These are phyloP conservation scores for Stromatinia cepivora DNA, from an alignment of 2,329 filamentous ascomycete species.

Conservation along the genomic window DNA sequence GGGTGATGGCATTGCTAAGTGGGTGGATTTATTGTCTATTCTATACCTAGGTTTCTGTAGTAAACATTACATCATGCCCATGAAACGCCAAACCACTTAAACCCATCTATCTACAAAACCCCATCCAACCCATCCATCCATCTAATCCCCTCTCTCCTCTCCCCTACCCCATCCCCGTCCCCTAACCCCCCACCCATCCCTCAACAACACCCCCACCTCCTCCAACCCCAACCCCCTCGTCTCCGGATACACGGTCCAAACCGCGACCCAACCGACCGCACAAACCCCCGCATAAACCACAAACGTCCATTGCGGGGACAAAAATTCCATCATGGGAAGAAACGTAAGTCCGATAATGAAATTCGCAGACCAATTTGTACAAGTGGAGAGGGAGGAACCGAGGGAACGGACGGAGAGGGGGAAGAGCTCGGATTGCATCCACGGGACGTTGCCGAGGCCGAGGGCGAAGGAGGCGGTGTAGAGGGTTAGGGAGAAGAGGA, in stretches of 20 bases:
- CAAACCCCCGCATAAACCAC: conserved; percentile 76
- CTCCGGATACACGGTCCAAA: conserved; percentile 82
- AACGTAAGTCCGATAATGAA: conserved; percentile 86
- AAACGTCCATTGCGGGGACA: conserved; percentile 78
- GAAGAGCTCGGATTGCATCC: conserved; percentile 95
- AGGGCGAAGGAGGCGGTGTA: conserved; percentile 86
- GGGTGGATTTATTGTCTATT: background rate
- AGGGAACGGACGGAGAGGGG: conserved; percentile 71
- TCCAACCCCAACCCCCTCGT: conserved; percentile 80
- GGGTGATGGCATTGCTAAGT: background rate
- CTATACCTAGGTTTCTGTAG: background rate
- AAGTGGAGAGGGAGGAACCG: conserved; percentile 72
- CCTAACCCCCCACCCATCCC: conserved; percentile 70
- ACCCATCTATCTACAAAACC: background rate
- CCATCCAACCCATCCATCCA: background rate
- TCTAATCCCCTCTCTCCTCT: background rate
- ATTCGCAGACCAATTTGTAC: conserved; percentile 86
- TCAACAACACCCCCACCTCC: conserved; percentile 71
- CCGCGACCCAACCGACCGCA: conserved; percentile 61
- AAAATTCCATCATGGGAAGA: conserved; percentile 76
- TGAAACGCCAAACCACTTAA: background rate
- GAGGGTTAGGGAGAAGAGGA: conserved; percentile 74
- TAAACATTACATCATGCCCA: background rate
- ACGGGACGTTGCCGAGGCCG: conserved; percentile 88
- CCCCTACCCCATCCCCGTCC: conserved; percentile 41